phyloP scores from a whole-genome alignment of 257 asterid species.

The Solanum boliviense region DNA sequence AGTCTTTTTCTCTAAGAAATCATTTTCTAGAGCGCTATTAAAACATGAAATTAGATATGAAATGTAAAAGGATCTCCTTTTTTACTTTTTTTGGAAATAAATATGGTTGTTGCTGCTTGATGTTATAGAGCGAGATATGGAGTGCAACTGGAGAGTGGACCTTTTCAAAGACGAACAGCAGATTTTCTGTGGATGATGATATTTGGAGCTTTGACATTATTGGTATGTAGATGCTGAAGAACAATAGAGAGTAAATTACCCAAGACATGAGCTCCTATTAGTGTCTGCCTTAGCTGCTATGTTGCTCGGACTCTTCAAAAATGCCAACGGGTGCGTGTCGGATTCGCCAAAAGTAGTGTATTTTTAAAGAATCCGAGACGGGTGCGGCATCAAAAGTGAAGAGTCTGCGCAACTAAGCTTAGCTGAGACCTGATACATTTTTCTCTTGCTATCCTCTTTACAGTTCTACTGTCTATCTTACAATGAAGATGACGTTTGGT shows the following conservation, averaged over 20 bases:
- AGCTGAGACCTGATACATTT: not conserved
- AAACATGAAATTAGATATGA: not conserved
- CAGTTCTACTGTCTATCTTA: not conserved
- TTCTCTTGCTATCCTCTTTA: not conserved
- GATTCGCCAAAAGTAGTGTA: too few relatives aligned
- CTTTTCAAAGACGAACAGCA: constrained; percentile 85
- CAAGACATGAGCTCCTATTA: not conserved
- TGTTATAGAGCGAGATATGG: constrained; percentile 88
- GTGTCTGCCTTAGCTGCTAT: not conserved
- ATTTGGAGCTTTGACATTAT: constrained; percentile 68
- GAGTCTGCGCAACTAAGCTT: not conserved
- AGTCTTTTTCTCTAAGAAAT: not conserved
- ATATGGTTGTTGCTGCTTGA: constrained; percentile 4
- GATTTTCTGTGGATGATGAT: constrained; percentile 99
- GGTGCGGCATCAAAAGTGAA: too few relatives aligned
- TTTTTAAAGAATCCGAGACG: too few relatives aligned
- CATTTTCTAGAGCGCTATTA: not conserved
- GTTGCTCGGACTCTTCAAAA: too few relatives aligned
- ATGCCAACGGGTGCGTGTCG: too few relatives aligned
- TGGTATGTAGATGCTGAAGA: constrained; percentile 35
- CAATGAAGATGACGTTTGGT: not conserved
- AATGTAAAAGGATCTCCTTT: not conserved
- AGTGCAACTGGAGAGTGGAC: constrained; percentile 85
- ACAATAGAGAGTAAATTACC: not conserved
- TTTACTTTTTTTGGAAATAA: not conserved